These are phyloP conservation scores for Zymoseptoria ardabiliae DNA, from an alignment of 2,329 filamentous ascomycete species.

Conservation along the genomic window DNA sequence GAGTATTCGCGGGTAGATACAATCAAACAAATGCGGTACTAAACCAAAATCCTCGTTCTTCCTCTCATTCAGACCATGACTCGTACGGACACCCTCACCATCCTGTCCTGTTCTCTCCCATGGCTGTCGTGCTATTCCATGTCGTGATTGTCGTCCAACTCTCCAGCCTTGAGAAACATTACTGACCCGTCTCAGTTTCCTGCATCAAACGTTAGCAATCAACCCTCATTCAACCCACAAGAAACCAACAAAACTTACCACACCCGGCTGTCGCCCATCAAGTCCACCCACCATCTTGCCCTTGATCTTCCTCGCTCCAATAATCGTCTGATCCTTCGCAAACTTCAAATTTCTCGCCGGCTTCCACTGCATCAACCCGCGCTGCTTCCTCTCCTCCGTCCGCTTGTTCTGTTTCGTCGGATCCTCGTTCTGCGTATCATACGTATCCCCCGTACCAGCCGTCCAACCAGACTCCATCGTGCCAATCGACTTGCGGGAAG, in stretches of 20 bases:
- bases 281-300: constrained; percentile 65
- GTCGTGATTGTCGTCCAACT: background rate
- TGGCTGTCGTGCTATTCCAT: background rate
- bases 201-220: constrained; percentile 9
- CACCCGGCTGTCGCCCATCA: constrained; percentile 74
- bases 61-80: background rate
- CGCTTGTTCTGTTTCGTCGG: constrained; percentile 63
- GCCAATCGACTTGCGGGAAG: constrained; percentile 19
- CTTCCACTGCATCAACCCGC: constrained; percentile 92
- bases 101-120: background rate
- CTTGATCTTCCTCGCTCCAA: constrained; percentile 66
- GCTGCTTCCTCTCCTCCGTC: constrained; percentile 70
- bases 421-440: constrained; percentile 40
- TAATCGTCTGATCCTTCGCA: constrained; percentile 79
- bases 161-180: background rate
- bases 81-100: background rate
- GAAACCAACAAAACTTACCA: constrained; percentile 39
- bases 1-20: background rate
- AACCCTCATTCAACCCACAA: background rate
- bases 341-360: constrained; percentile 80
- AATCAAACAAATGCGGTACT: background rate
- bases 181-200: constrained; percentile 19
- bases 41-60: background rate
- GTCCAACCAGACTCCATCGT: constrained; percentile 30
- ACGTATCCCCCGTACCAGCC: constrained; percentile 25